Conservation (phyloP, 108 stramenopile species). For the Nitzschia sp. region DNA sequence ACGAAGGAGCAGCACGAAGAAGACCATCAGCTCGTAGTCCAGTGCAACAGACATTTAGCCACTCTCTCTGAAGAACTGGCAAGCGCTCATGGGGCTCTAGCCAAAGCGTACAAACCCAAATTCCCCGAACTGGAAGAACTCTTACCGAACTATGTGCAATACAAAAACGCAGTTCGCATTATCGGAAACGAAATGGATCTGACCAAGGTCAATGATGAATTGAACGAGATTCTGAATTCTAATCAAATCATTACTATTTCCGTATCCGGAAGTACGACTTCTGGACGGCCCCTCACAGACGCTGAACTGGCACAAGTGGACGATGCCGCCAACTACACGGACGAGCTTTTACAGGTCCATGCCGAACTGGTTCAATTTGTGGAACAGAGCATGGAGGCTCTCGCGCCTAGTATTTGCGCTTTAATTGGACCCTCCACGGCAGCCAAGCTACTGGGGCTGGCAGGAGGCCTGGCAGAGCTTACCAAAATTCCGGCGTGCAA, state of each 20-base stretch:
- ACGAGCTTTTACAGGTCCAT: constrained; percentile 53
- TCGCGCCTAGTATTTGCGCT: constrained; percentile 69
- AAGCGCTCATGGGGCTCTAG: constrained; percentile 52
- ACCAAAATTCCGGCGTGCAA: constrained; percentile 85
- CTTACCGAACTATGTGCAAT: constrained; percentile 81
- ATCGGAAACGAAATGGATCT: constrained; percentile 94
- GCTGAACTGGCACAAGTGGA: constrained; percentile 55
- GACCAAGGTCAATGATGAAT: constrained; percentile 59
- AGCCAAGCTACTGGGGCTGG: constrained; percentile 84
- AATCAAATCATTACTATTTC: constrained; percentile 93
- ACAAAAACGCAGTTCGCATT: constrained; percentile 77
- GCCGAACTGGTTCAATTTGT: constrained; percentile 66
- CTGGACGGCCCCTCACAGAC: constrained; percentile 57
- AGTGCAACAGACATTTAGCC: constrained; percentile 64
- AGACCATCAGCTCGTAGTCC: constrained; percentile 66
- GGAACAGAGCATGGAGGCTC: constrained; percentile 68
- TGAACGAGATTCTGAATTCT: constrained; percentile 66
- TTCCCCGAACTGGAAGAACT: constrained; percentile 95
- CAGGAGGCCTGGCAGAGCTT: constrained; percentile 91
- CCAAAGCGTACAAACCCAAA: constrained; percentile 62
- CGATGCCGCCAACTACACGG: constrained; percentile 52
- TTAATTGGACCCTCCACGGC: constrained; percentile 85
- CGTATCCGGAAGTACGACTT: constrained; percentile 88
- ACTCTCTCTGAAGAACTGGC: constrained; percentile 58
- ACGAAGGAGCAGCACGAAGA: constrained; percentile 55